Percentiles rank a stretch among this genome's conserved stretches.
Evolutionary conservation across 2,329 filamentous ascomycete genomes (phyloP).

Genomic region (Alternaria novae-zelandiae): DNA sequence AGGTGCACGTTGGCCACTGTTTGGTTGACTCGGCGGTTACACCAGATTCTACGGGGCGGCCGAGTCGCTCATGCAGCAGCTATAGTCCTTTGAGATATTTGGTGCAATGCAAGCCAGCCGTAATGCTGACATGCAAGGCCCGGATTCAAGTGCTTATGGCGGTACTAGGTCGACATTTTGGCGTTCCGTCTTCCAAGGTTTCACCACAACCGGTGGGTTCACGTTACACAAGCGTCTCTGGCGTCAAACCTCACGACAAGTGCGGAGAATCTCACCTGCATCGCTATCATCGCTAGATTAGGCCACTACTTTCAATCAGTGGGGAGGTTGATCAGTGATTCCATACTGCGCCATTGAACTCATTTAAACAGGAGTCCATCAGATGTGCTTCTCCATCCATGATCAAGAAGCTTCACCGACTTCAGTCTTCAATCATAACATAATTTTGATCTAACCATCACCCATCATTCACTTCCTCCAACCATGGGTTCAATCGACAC

Average conservation of each 20-base stretch:
- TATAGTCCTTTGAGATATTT: not conserved
- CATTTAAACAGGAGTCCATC: not conserved
- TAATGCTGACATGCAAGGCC: not conserved
- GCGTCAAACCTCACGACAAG: not conserved
- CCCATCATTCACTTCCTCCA: not conserved
- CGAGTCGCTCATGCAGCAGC: not conserved
- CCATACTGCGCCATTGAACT: not conserved
- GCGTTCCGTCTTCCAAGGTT: not conserved
- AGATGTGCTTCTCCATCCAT: not conserved
- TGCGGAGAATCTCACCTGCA: not conserved
- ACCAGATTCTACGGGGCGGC: not conserved
- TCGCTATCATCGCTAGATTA: not conserved
- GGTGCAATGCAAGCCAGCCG: not conserved
- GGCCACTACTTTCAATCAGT: not conserved
- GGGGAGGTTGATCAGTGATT: not conserved
- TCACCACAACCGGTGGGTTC: not conserved
- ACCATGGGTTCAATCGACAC: not conserved
- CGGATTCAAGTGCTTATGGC: not conserved
- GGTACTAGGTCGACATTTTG: not conserved
- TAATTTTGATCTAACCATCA: not conserved
- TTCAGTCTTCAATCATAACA: not conserved
- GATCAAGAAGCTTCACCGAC: not conserved
- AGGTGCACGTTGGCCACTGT: not conserved
- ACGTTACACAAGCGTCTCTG: not conserved
- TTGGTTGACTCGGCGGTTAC: not conserved